Percentiles rank a stretch among this genome's conserved stretches.
Conservation (phyloP, 202 grass and related monocot genomes). For the Brachypodium distachyon region DNA sequence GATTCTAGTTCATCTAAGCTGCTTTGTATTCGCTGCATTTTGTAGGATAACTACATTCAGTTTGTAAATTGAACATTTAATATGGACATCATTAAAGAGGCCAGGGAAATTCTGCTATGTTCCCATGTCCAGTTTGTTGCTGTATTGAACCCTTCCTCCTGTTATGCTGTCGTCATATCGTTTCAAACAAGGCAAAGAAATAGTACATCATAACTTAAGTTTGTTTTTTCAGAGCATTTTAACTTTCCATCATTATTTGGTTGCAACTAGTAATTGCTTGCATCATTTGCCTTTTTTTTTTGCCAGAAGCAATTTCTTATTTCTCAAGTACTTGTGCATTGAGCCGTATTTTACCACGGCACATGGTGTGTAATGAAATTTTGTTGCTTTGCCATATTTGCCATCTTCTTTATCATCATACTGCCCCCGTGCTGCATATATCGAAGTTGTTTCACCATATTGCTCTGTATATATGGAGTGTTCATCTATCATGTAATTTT, state of each 20-base stretch:
- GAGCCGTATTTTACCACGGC: not conserved
- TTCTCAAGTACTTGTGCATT: not conserved
- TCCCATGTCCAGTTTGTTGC: not conserved
- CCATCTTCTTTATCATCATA: not conserved
- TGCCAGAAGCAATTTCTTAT: not conserved
- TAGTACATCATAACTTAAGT: not conserved
- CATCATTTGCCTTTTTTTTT: not conserved
- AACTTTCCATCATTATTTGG: not conserved
- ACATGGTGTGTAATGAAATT: not conserved
- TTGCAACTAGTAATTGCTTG: not conserved
- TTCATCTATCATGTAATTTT: not conserved
- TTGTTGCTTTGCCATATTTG: not conserved
- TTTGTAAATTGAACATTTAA: not conserved
- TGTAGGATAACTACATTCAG: slow-evolving; percentile 19
- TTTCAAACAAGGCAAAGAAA: not conserved
- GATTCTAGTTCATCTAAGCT: slow-evolving; percentile 23
- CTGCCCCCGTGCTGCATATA: too few relatives aligned
- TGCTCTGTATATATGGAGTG: too few relatives aligned
- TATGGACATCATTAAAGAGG: not conserved
- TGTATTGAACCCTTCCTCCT: not conserved
- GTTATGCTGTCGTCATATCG: not conserved
- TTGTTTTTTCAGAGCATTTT: not conserved
- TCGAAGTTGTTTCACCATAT: too few relatives aligned
- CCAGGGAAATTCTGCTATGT: not conserved
- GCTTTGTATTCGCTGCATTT: not conserved